Percentiles rank a stretch among this genome's conserved stretches.
Conservation (phyloP, 352 stramenopile genomes). For the Vaucheria bursata region DNA sequence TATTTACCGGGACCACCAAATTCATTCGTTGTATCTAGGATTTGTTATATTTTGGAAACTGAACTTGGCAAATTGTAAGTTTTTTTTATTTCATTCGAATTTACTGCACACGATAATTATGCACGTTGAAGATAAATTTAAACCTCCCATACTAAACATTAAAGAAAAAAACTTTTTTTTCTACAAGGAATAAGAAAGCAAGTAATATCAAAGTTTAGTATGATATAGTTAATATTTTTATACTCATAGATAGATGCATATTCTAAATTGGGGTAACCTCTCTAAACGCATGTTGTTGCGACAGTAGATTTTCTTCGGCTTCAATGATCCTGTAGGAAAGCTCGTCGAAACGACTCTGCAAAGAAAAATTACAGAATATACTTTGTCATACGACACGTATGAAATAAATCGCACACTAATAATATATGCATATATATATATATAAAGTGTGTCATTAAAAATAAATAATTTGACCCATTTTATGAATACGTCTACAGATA, state of each 20-base stretch:
- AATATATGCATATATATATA: background rate
- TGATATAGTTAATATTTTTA: background rate
- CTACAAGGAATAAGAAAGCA: background rate
- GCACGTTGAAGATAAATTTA: background rate
- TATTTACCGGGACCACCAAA: background rate
- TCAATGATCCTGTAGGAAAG: constrained; percentile 22
- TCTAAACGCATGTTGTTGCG: background rate
- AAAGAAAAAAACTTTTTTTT: background rate
- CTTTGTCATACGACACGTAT: background rate
- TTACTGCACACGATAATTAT: background rate
- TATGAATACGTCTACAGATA: background rate
- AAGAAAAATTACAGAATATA: background rate
- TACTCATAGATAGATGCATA: background rate
- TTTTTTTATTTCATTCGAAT: background rate
- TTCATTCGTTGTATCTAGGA: background rate
- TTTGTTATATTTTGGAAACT: background rate
- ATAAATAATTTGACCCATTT: background rate
- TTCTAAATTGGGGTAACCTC: background rate
- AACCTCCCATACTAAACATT: background rate
- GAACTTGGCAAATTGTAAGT: background rate
- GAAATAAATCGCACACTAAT: background rate
- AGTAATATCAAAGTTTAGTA: background rate
- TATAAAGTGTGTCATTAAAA: background rate
- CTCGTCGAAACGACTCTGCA: constrained; percentile 30
- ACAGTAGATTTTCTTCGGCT: constrained; percentile 7